These are phyloP conservation scores for Nymphaea thermarum DNA, from an alignment of 164 flowering plant genomes.

Conservation along the genomic window DNA sequence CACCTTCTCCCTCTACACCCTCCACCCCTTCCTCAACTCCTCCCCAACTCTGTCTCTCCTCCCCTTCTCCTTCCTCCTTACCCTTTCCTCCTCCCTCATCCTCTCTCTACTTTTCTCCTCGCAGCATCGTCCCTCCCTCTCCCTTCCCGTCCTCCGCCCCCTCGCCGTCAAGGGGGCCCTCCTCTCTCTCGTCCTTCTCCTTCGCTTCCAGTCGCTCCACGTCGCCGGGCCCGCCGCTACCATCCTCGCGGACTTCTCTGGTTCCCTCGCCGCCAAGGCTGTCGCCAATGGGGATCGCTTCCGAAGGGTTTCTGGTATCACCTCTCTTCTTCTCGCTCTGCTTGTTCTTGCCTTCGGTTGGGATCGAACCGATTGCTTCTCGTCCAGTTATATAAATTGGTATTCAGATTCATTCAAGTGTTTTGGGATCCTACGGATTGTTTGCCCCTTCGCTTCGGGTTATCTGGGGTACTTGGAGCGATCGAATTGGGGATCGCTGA, in stretches of 20 bases:
- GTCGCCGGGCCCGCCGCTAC: conserved; percentile 76
- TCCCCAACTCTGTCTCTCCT: conserved; percentile 22
- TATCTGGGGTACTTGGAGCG: conserved; percentile 69
- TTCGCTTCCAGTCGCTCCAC: conserved; percentile 76
- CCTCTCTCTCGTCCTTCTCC: conserved; percentile 55
- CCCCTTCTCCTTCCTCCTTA: conserved; percentile 12
- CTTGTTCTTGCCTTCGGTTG: conserved; percentile 58
- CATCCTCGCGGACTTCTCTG: conserved; percentile 77
- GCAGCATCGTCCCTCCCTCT: conserved; percentile 23
- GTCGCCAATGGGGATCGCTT: conserved; percentile 7
- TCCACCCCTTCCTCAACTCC: conserved; percentile 49
- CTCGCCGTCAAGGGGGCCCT: conserved; percentile 43
- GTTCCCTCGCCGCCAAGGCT: conserved; percentile 53
- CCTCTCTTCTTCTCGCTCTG: conserved; percentile 40
- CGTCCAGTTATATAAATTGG: conserved; percentile 28
- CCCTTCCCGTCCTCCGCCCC: conserved; percentile 13
- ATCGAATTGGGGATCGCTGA: conserved; percentile 43
- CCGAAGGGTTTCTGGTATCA: conserved; percentile 42
- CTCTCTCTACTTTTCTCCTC: conserved; percentile 40
- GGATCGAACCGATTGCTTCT: conserved; percentile 78
- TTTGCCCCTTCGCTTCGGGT: conserved; percentile 78
- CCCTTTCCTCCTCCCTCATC: conserved; percentile 7
- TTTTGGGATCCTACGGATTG: conserved; percentile 58
- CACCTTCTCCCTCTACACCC: conserved; percentile 53
- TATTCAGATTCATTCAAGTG: conserved; percentile 28